Conservation (phyloP, 352 stramenopile species). For the Phytophthora ohioensis region DNA sequence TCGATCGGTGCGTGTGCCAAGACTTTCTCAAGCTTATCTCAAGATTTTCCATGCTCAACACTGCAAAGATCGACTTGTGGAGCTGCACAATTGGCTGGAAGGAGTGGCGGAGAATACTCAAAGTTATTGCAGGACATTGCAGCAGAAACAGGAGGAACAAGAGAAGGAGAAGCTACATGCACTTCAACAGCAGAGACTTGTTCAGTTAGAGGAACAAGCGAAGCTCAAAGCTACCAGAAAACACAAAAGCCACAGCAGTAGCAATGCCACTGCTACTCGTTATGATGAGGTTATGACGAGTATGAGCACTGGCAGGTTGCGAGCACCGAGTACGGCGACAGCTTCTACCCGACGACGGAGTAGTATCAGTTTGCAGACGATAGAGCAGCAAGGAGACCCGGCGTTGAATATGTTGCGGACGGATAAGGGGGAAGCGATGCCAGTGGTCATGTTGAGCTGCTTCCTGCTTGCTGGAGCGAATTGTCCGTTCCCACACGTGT, state of each 20-base stretch:
- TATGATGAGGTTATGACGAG: conserved; percentile 11
- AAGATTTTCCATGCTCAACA: conserved; percentile 85
- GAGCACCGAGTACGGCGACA: conserved; percentile 12
- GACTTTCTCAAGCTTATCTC: conserved; percentile 79
- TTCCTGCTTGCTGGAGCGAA: conserved; percentile 84
- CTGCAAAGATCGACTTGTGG: conserved; percentile 79
- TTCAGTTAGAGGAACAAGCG: conserved; percentile 29
- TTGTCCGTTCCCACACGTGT: conserved; percentile 72
- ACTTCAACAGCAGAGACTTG: conserved; percentile 35
- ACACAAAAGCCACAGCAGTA: conserved; percentile 27
- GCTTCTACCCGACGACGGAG: conserved; percentile 18
- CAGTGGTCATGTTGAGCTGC: conserved; percentile 64
- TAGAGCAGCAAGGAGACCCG: conserved; percentile 33
- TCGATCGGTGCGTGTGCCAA: conserved; percentile 55
- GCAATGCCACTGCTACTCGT: conserved; percentile 6
- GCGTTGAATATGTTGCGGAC: conserved; percentile 37
- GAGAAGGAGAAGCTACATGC: conserved; percentile 23
- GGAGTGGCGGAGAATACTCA: conserved; percentile 80
- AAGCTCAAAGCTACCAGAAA: conserved; percentile 24
- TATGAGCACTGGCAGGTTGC: conserved; percentile 26
- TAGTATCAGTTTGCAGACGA: conserved; percentile 27
- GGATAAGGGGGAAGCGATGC: conserved; percentile 50
- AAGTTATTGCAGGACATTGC: conserved; percentile 53
- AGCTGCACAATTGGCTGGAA: conserved; percentile 75
- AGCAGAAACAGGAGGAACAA: conserved; percentile 38